Base-by-base conservation (phyloP, 306 rosid genomes). In the Prunus kanzakura region DNA sequence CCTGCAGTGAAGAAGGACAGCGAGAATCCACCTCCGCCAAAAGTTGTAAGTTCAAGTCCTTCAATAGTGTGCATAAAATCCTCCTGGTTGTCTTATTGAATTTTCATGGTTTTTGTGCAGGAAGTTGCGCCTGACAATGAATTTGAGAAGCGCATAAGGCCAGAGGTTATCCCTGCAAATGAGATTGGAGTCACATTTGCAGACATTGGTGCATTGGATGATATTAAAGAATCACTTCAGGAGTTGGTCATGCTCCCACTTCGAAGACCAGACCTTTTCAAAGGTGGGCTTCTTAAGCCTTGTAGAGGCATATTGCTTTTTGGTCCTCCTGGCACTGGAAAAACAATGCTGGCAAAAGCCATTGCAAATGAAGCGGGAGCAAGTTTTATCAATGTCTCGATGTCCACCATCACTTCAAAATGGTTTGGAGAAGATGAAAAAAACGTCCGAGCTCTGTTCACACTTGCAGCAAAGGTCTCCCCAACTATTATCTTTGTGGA, bases 281-380 rank as follows among this genome's bases (percentile, higher is more conserved):
- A 81, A 74, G 90, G 90, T 41, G 96, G 96, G 1, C 85, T 92
- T 52, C 89, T 92, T 14, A 87, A 92, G 79, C 97, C 97, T 20
- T 92, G 96, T 50, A 88, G 88, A 79, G 96, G 97, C 8, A 87
- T 90, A 73, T 78, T 92, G 81, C 97, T 92, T 23, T 92, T 92
- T 54, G 97, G 97, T 11, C 97, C 97, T 57, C 96, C 97, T 29
- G 97, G 97, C 49, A 90, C 96, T 3, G 93, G 97, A 23, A 92
- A 92, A 80, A 92, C 93, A 71, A 92, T 92, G 97, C 82, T 92
- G 11, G 97, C 96, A 38, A 92, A 92, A 79, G 97, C 97, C 35
- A 88, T 92, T 46, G 97, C 97, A 61, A 87, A 86, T 67, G 97
- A 92, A 74, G 96, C 96, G 9, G 93, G 93, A 70, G 97, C 96